Evolutionary conservation across 352 stramenopile species (phyloP), one percentile per base, ranked within the genome.

Genomic region (Phytophthora brassicae): DNA sequence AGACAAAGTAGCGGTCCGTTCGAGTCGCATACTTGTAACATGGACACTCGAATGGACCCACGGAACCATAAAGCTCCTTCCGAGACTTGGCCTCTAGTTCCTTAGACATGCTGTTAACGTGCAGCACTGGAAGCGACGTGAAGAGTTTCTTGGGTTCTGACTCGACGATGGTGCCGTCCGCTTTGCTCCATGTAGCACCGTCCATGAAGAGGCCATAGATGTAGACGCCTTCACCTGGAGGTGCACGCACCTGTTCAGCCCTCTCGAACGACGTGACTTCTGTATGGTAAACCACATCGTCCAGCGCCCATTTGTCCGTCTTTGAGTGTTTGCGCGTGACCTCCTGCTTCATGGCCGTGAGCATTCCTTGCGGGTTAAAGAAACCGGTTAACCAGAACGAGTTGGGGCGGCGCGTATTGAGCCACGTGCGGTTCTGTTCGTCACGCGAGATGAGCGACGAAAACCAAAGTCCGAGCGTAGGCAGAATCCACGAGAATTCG

Each of bases 341-440:
- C 68, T 99, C 97, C 70, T 99, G 97, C 75, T 99, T 99, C 93
- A 99, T 99, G 36, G 96, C 96, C 42, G 97, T 99, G 33, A 99
- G 82, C 81, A 98, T 98, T 14, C 96, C 97, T 65, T 98, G 94
- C 19, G 97, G 97, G 68, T 99, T 99, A 77, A 99, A 99, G 72
- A 99, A 99, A 6, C 96, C 96, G 20, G 96, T 98, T 46, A 99
- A 75, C 96, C 96, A 99, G 71, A 98, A 99, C 51, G 86, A 97
- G 60, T 97, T 97, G 4, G 97, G 97, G 0, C 94, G 79, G 9
- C 94, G 91, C 16, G 79, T 96, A 60, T 98, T 98, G 20, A 99
- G 88, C 97, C 97, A 99, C 39, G 66, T 93, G 29, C 95, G 84
- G 42, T 96, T 96, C 80, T 99, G 96, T 59, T 98, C 91, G 73